Conservation (phyloP, 2,329 filamentous ascomycete genomes). For the Fusarium sp. region DNA sequence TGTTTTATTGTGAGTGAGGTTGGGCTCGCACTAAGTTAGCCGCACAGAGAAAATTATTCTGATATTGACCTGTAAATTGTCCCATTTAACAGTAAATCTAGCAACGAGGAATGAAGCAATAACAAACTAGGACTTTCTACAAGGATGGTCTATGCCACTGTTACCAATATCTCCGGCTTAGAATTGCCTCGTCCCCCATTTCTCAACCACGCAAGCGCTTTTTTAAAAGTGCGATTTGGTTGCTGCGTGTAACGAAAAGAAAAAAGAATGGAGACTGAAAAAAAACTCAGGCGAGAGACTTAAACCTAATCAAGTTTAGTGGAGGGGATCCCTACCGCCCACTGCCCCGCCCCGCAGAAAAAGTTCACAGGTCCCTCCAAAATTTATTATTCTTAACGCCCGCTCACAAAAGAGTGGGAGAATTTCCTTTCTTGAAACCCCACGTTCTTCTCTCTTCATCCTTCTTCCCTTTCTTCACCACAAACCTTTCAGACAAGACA, state of each 20-base stretch:
- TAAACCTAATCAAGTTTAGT: slow-evolving; percentile 42
- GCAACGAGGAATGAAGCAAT: not conserved
- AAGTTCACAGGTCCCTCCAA: slow-evolving; percentile 54
- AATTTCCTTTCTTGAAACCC: slow-evolving; percentile 59
- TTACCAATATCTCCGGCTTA: slow-evolving; percentile 28
- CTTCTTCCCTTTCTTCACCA: slow-evolving; percentile 49
- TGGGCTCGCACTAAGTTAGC: slow-evolving; percentile 14
- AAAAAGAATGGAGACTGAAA: slow-evolving; percentile 46
- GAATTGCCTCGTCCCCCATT: slow-evolving; percentile 43
- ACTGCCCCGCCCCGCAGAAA: slow-evolving; percentile 52
- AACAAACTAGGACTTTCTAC: not conserved
- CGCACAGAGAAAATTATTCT: slow-evolving; percentile 14
- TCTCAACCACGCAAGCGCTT: slow-evolving; percentile 31
- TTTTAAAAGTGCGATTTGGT: slow-evolving; percentile 27
- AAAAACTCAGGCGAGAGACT: slow-evolving; percentile 52
- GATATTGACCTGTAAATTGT: not conserved
- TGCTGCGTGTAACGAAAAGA: slow-evolving; percentile 32
- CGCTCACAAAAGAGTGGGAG: slow-evolving; percentile 55
- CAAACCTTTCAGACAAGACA: slow-evolving; percentile 58
- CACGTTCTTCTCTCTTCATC: slow-evolving; percentile 53
- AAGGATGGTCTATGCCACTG: slow-evolving; percentile 13
- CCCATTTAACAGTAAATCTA: too few species aligned
- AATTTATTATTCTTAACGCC: slow-evolving; percentile 51
- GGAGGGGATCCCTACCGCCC: slow-evolving; percentile 47
- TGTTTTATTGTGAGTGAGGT: slow-evolving; percentile 6